Base-by-base conservation (phyloP, 352 stramenopile genomes). In the Phytopythium vexans region DNA sequence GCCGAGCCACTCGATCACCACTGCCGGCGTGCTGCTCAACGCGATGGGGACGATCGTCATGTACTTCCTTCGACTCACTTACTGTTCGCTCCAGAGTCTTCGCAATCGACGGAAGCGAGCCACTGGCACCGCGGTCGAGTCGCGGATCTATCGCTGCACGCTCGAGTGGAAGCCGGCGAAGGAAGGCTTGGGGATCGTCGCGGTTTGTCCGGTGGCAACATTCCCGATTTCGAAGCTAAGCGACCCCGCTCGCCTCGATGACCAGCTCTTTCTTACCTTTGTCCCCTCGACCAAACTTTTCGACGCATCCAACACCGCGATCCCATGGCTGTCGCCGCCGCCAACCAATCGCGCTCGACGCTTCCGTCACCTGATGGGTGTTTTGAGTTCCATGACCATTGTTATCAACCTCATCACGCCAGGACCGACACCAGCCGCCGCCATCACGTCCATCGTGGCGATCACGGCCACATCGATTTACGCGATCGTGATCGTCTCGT, bases 21-120 rank as follows among this genome's bases (percentile, higher is more conserved):
- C 42, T 36, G 34, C 34, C 15, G 46, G 42, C 46, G 46, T 52
- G 34, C 16, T 52, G 1, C 34, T 52, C n/a, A 52, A 52, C 21
- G 42, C 46, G n/a, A 40, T 52, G 36, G 46, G 14, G 6, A 52
- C 46, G 8, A 52, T 43, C 15, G 46, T 15, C 8, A 35, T 52
- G 12, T 52, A 43, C n/a, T 52, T 35, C 16, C 16, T 36, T 33
- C 46, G 46, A 8, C 12, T 52, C 6, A 33, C 37, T 5, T 43
- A 41, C 21, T 14, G 41, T 0, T 42, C 46, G 5, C 36, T 52
- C 8, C 33, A 12, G n/a, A 41, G 15, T 3, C 34, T 52, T 4
- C n/a, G 10, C 8, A 52, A 16, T 36, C 42, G 31, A 51, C 42
- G 36, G 9, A 33, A 6, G 11, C 9, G 34, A 8, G 7, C 33